A percentile compares a stretch with the other conserved stretches of the same genome.
phyloP scores from a whole-genome alignment of 2,329 filamentous ascomycete genomes.

The Purpureocillium takamizusanense region DNA sequence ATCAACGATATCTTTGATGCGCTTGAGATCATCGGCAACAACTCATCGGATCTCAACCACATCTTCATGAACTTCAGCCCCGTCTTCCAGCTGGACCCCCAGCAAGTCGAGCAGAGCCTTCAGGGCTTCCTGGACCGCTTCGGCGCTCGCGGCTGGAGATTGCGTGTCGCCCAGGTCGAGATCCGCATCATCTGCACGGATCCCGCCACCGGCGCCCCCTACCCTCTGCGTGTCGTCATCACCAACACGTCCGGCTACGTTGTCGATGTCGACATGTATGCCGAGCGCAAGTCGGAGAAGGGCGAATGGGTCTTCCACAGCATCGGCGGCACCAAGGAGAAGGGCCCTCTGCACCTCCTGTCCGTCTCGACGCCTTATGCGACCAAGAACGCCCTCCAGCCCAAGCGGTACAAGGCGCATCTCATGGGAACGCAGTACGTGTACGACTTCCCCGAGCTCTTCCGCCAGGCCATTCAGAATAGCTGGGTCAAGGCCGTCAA shows the following conservation, averaged over 20 bases:
- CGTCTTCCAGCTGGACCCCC: slow-evolving; percentile 83
- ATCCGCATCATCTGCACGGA: slow-evolving; percentile 98
- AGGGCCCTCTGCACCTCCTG: slow-evolving; percentile 89
- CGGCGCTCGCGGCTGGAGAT: slow-evolving; percentile 86
- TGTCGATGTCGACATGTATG: slow-evolving; percentile 94
- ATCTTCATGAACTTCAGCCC: slow-evolving; percentile 99
- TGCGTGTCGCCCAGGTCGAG: slow-evolving; percentile 93
- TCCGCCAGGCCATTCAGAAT: slow-evolving; percentile 96
- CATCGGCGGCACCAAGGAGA: slow-evolving; percentile 89
- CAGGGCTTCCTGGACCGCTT: slow-evolving; percentile 95
- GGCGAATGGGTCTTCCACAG: slow-evolving; percentile 98
- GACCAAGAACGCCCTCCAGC: slow-evolving; percentile 97
- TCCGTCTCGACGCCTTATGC: slow-evolving; percentile 88
- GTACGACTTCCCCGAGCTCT: slow-evolving; percentile 98
- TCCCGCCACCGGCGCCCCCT: slow-evolving; percentile 69
- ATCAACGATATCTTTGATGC: slow-evolving; percentile 98
- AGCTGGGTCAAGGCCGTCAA: slow-evolving; percentile 73
- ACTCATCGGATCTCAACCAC: slow-evolving; percentile 98
- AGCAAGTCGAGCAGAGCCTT: slow-evolving; percentile 85
- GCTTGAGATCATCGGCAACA: slow-evolving; percentile 96
- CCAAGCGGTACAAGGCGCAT: slow-evolving; percentile 98
- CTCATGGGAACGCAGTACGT: slow-evolving; percentile 99
- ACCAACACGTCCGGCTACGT: slow-evolving; percentile 98
- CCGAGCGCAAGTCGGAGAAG: slow-evolving; percentile 96
- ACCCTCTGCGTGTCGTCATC: slow-evolving; percentile 91